These are phyloP conservation scores for Picochlorum sp. DNA, from an alignment of 139 green algal species.

Conservation along the genomic window DNA sequence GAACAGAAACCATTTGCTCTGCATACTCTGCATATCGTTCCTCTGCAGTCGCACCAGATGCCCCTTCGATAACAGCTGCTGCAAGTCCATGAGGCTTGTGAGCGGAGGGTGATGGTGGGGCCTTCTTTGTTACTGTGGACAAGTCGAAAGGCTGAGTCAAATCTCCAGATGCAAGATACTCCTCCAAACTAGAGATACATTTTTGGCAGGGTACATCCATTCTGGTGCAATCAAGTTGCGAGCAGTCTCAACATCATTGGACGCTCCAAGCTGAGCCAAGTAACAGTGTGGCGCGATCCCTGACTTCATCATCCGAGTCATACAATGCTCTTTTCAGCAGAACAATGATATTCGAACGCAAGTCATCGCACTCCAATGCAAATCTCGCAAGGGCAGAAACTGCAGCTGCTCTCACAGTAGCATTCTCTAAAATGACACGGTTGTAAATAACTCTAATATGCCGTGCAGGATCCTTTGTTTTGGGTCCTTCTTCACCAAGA, in stretches of 20 bases:
- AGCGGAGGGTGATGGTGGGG: conserved; percentile 8
- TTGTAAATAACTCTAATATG: conserved; percentile 99
- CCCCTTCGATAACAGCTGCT: conserved; percentile 11
- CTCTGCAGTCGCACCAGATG: conserved; percentile 11
- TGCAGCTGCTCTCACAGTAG: conserved; percentile 89
- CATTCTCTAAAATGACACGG: conserved; percentile 97
- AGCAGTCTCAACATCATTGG: conserved; percentile 1
- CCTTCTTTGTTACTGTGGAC: conserved; percentile 24
- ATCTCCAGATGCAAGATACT: conserved; percentile 60
- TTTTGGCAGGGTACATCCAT: conserved; percentile 58
- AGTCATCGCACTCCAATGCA: conserved; percentile 50
- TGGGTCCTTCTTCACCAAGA: conserved; percentile 77
- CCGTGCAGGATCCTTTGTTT: conserved; percentile 55
- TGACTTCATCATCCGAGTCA: conserved; percentile 96
- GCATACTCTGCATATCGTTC: conserved; percentile 20
- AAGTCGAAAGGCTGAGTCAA: conserved; percentile 68
- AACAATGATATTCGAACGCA: conserved; percentile 67
- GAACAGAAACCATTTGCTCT: conserved; percentile 53
- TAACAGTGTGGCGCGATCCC: conserved; percentile 93
- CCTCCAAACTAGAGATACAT: conserved; percentile 69
- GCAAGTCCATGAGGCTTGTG: conserved; percentile 24
- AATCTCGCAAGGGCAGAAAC: conserved; percentile 84
- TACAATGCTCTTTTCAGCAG: conserved; percentile 85
- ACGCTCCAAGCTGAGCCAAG: conserved; percentile 66
- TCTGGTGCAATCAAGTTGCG: conserved; percentile 32